Percentiles rank a stretch among this genome's conserved stretches.
Conservation (phyloP, 192 early-diverging fungal species). For the Rhizoclosmatium sp. region DNA sequence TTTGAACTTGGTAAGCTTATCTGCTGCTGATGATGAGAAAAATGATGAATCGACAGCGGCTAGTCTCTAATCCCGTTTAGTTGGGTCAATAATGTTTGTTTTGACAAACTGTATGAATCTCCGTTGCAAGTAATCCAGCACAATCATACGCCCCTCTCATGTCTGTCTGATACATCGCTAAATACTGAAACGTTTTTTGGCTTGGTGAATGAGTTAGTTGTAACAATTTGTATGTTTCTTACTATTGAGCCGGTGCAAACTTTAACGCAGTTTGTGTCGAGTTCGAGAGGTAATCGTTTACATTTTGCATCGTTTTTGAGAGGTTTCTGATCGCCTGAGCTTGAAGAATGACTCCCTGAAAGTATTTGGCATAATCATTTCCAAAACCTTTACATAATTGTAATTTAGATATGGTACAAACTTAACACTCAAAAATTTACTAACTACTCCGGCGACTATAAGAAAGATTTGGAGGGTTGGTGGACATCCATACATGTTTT, state of each 20-base stretch:
- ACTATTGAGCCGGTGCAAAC: not conserved
- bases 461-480: not conserved
- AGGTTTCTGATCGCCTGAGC: not conserved
- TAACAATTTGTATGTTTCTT: no score
- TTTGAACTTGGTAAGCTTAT: not conserved
- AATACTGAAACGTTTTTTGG: not conserved
- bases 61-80: no score
- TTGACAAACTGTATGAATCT: not conserved
- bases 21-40: not conserved
- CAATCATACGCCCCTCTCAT: not conserved
- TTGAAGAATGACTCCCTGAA: not conserved
- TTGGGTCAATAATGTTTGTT: no score
- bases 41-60: not conserved
- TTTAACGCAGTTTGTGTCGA: not conserved
- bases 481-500: not conserved
- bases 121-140: not conserved
- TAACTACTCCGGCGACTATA: no score
- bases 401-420: not conserved
- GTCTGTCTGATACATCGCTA: not conserved
- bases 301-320: not conserved
- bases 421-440: not conserved
- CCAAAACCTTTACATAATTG: not conserved
- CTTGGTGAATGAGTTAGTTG: not conserved
- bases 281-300: not conserved
- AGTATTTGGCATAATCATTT: not conserved